Evolutionary conservation across 2,329 filamentous ascomycete genomes (phyloP), one percentile per base, ranked within the genome.

Genomic region (Seiridium unicorne): DNA sequence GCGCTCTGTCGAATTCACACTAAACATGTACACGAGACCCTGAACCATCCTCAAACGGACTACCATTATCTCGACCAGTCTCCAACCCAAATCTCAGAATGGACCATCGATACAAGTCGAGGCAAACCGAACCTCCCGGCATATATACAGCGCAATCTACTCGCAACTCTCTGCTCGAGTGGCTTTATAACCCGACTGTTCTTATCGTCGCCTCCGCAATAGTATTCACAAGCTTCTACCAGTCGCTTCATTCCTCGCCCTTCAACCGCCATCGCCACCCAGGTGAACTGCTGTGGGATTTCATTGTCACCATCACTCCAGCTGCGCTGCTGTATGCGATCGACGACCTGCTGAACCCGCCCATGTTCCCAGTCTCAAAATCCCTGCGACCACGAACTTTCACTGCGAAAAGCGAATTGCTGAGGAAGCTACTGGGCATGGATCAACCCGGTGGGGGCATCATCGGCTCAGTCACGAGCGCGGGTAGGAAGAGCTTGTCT

Each of bases 401-500:
- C 76, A 80, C 79, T 13, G 81, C 82, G 34, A 93, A 92, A 73
- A 87, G 85, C 70, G 83, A 88, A 65, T 81, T 82, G 8, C 81
- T 92, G 76, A 80, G 82, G 66, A 83, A 85, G 62, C 80, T 92
- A 38, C 72, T 92, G 40, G 84, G 87, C 2, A 69, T 89, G 62
- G 83, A 86, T 65, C 78, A 70, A 56, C 72, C 78, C 4, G 78
- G 79, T 44, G 55, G 55, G 11, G 79, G 83, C 55, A 78, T 87
- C 63, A 80, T 88, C 68, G 80, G 77, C 53, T 82, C 81, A 5
- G 84, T 86, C 11, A 82, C 86, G 44, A 80, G 84, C 66, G 86
- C 81, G 3, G 81, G 86, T 40, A 82, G 83, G 59, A 82, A 83
- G 59, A 81, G 83, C 26, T 72, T 87, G 2, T 79, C 78, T 44